A percentile compares a stretch with the other conserved stretches of the same genome.
Evolutionary conservation across 345 rosid genomes (phyloP).

Genomic region (Pistacia integerrima): DNA sequence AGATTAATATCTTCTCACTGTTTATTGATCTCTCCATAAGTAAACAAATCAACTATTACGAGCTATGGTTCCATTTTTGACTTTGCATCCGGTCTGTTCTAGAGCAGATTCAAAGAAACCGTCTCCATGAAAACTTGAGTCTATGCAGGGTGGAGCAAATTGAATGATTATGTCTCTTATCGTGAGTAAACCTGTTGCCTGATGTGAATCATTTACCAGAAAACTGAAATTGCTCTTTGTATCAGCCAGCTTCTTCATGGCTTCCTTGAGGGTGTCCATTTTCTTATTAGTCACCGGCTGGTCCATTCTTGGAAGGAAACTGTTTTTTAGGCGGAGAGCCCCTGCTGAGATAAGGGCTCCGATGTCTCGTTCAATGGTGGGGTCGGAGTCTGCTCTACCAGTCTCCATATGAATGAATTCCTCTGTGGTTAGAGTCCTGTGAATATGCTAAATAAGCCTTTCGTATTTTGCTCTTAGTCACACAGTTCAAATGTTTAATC

Average conservation of each 20-base stretch:
- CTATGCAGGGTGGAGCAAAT: constrained; percentile 42
- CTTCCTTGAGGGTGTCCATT: constrained; percentile 42
- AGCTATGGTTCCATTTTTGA: constrained; percentile 37
- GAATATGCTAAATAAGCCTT: background rate
- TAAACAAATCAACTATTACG: constrained; percentile 25
- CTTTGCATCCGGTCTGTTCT: constrained; percentile 36
- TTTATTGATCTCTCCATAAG: background rate
- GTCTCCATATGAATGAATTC: constrained; percentile 36
- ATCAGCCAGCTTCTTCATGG: constrained; percentile 38
- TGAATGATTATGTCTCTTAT: constrained; percentile 37
- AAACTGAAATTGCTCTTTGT: constrained; percentile 31
- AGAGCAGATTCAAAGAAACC: constrained; percentile 43
- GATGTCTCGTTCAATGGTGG: constrained; percentile 24
- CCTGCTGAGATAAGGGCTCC: constrained; percentile 38
- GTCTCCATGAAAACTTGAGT: constrained; percentile 38
- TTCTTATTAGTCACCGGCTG: constrained; percentile 29
- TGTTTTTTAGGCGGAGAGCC: constrained; percentile 21
- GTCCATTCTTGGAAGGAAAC: constrained; percentile 43
- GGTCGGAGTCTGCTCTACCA: constrained; percentile 11
- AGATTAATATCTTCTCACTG: background rate
- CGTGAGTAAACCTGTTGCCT: constrained; percentile 23
- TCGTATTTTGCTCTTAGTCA: no score
- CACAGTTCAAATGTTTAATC: no score
- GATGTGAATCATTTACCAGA: constrained; percentile 27
- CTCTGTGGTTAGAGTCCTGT: constrained; percentile 28